Base-by-base conservation (phyloP, 2,329 filamentous ascomycete genomes). In the Colletotrichum sp. region DNA sequence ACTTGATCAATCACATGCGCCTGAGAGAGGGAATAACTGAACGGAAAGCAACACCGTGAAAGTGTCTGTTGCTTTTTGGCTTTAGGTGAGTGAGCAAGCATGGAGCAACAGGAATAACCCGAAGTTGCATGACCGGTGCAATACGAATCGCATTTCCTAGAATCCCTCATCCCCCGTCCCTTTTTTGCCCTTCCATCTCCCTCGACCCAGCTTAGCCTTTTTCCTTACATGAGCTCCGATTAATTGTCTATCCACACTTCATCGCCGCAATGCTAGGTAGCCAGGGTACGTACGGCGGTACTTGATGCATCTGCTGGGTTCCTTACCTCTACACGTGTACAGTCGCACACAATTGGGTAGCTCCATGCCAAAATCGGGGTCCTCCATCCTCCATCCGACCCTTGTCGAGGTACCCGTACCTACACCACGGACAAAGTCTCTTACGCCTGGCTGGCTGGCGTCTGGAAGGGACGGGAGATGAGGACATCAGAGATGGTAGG, bases 301-400 rank as follows among this genome's bases (percentile, higher is more conserved):
- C 64, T 67, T 32, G 64, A 18, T 55, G 38, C 38, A 67, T 67
- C 38, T 55, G 38, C 64, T 52, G 15, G 38, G 21, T 66, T 52
- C 63, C 36, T 36, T 69, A 34, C 52, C 26, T 34, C 16, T 68
- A 70, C 71, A 70, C 65, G 32, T 70, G 66, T 64, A 28, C 43
- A 69, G 69, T 48, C 18, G 38, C 38, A 21, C 38, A 48, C 38
- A 72, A 16, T 48, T 48, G 67, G 63, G 63, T 21, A 67, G 30
- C 55, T 58, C 30, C 61, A 43, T 63, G 52, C 52, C 38, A 67
- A 67, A 60, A 55, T 67, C 63, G 73, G 73, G 73, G 64, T 75
- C 73, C 58, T 73, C 32, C 64, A 71, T 55, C 24, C 69, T 48
- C 43, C 43, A 48, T 48, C 43, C 43, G 43, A 58, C 72, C 67